These are phyloP conservation scores for Melastoma candidum DNA, from an alignment of 441 rosid genomes.

Conservation along the genomic window DNA sequence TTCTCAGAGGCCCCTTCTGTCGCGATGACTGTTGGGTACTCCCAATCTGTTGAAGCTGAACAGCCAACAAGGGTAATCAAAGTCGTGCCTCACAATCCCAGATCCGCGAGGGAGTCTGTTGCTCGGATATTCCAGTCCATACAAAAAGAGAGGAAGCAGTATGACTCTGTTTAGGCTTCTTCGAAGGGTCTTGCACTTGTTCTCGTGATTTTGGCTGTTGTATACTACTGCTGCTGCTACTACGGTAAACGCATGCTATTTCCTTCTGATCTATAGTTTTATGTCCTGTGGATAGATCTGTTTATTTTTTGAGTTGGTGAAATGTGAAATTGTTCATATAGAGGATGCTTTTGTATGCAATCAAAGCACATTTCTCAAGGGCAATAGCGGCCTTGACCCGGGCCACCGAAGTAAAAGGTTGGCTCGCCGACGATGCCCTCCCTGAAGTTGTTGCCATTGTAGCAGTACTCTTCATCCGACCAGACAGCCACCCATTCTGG, in stretches of 20 bases:
- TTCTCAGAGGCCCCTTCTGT: neutral
- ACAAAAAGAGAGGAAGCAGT: slow-evolving; percentile 8
- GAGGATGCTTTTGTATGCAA: neutral
- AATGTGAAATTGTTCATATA: neutral
- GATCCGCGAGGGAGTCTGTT: neutral
- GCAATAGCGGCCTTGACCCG: slow-evolving; percentile 14
- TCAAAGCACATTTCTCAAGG: slow-evolving; percentile 1
- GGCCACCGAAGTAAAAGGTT: slow-evolving; percentile 25
- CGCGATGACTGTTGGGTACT: neutral
- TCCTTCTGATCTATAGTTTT: no score
- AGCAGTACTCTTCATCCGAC: slow-evolving; percentile 17
- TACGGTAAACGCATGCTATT: no score
- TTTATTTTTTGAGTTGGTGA: neutral
- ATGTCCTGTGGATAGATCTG: neutral
- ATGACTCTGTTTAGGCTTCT: neutral
- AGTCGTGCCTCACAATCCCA: slow-evolving; percentile 8
- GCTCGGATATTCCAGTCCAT: slow-evolving; percentile 10
- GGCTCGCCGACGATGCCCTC: slow-evolving; percentile 4
- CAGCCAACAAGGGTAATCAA: slow-evolving; percentile 1
- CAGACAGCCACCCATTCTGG: slow-evolving; percentile 15
- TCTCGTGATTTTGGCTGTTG: no score
- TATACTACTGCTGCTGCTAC: no score
- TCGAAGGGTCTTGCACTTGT: neutral
- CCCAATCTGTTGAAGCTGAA: neutral
- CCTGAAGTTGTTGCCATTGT: slow-evolving; percentile 10